Conservation (phyloP, 495 filamentous ascomycete species). For the Melanomma pulvis-pyrius region DNA sequence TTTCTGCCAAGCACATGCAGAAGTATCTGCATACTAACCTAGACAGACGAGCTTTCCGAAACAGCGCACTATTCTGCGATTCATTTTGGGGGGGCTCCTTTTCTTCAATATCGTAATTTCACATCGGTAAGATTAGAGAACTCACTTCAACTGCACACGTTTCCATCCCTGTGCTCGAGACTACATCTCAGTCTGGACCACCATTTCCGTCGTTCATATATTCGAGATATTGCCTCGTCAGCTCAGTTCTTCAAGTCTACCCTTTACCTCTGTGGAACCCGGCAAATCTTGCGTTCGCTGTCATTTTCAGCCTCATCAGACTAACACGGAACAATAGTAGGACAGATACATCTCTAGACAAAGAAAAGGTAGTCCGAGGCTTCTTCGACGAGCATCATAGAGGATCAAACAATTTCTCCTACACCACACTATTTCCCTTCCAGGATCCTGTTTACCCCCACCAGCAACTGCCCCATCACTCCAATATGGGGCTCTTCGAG, state of each 20-base stretch:
- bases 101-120: too few species aligned
- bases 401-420: not conserved
- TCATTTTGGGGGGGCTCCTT: not conserved
- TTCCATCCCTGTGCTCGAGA: too few species aligned
- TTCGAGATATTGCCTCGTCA: too few species aligned
- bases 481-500: conserved; percentile 25
- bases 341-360: conserved; percentile 20
- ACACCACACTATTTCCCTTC: not conserved
- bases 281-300: not conserved
- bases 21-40: not conserved
- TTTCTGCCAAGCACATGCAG: not conserved
- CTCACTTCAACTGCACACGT: too few species aligned
- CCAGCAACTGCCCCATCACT: not conserved
- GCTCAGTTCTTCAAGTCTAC: too few species aligned
- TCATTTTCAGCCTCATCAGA: not conserved
- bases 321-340: conserved; percentile 30
- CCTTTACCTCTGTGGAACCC: too few species aligned
- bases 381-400: not conserved
- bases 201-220: too few species aligned
- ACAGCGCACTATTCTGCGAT: not conserved
- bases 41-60: not conserved
- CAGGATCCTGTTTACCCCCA: not conserved
- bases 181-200: too few species aligned
- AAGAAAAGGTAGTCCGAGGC: not conserved
- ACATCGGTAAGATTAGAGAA: too few species aligned